These are phyloP conservation scores for Parastagonospora nodorum DNA, from an alignment of 2,329 filamentous ascomycete genomes.

Conservation along the genomic window DNA sequence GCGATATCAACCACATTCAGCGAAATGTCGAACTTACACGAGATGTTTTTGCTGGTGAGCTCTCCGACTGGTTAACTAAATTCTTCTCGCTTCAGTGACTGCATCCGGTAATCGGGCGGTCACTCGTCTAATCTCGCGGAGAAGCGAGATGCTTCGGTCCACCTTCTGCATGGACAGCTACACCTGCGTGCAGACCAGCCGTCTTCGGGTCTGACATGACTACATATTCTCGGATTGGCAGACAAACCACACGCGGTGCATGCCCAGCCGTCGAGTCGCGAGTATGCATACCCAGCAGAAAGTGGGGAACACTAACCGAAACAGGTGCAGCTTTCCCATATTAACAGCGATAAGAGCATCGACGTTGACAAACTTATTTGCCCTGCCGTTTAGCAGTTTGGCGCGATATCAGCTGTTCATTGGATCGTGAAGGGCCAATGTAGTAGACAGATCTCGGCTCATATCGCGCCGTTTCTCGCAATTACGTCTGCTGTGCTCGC, in stretches of 20 bases:
- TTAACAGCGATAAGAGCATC: conserved; percentile 3
- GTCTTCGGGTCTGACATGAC: no score
- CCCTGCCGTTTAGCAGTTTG: background rate
- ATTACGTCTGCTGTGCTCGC: background rate
- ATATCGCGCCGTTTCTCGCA: background rate
- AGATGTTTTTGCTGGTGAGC: no score
- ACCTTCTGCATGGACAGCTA: no score
- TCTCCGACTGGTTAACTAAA: no score
- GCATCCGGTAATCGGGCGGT: no score
- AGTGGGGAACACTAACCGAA: conserved; percentile 6
- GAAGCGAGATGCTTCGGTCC: no score
- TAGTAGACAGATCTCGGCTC: background rate
- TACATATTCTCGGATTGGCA: background rate
- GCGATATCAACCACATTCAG: no score
- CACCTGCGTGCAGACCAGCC: no score
- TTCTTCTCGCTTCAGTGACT: no score
- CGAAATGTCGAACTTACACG: no score
- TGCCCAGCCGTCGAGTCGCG: conserved; percentile 1
- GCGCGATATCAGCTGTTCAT: background rate
- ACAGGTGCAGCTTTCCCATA: conserved; percentile 4
- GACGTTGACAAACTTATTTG: conserved; percentile 2
- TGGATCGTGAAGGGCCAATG: background rate
- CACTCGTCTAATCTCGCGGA: no score
- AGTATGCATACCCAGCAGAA: background rate
- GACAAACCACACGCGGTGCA: conserved; percentile 1